Conservation (phyloP, 225 moss, liverwort and hornwort species). For the Bryum argenteum region DNA sequence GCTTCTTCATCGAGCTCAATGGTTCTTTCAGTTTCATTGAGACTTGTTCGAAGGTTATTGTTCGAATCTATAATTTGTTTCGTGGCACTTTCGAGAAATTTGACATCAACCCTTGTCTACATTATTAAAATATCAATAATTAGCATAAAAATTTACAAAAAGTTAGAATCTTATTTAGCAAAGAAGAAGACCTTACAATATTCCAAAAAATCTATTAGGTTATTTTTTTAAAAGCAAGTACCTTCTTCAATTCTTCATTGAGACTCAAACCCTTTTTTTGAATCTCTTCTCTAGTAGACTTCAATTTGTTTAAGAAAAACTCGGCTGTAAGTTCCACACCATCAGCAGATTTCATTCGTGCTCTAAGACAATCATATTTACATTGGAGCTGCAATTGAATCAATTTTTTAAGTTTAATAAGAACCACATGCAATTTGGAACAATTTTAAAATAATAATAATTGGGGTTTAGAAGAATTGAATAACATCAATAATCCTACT, state of each 20-base stretch:
- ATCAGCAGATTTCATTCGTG: constrained; percentile 66
- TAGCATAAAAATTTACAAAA: not conserved
- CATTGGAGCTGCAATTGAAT: constrained; percentile 65
- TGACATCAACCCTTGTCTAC: constrained; percentile 65
- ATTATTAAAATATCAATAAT: not conserved
- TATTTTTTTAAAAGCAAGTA: not conserved
- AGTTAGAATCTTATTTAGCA: no score
- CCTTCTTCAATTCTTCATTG: constrained; percentile 73
- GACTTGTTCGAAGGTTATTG: constrained; percentile 75
- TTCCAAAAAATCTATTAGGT: rapidly evolving
- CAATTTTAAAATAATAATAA: no score
- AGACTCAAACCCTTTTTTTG: constrained; percentile 59
- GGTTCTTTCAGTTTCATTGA: constrained; percentile 52
- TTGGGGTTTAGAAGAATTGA: no score
- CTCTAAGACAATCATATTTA: constrained; percentile 70
- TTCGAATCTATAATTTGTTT: constrained; percentile 73
- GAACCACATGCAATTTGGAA: no score
- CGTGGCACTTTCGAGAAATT: constrained; percentile 63
- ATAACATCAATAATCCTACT: no score
- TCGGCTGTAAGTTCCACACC: constrained; percentile 67
- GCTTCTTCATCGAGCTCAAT: constrained; percentile 69
- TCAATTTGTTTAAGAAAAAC: constrained; percentile 60
- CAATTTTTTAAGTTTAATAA: rapidly evolving
- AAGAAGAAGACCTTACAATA: not conserved
- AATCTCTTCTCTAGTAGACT: constrained; percentile 61